phyloP scores from a whole-genome alignment of 495 filamentous ascomycete genomes.

The Talaromyces liani region DNA sequence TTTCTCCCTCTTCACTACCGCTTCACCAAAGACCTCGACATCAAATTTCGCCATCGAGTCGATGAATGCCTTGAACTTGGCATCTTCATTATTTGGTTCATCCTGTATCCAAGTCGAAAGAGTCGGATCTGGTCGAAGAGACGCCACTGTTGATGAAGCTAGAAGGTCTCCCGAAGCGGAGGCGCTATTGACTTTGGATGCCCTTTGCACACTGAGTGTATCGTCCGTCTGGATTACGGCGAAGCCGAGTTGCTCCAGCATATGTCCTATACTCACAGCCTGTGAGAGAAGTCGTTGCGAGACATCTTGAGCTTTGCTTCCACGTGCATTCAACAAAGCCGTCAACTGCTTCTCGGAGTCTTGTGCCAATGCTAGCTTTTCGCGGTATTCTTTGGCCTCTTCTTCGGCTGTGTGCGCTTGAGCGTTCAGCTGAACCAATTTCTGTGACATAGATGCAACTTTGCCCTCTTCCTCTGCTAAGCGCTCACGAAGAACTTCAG shows the following conservation, averaged over 20 bases:
- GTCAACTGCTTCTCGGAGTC: conserved; percentile 40
- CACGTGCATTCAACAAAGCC: conserved; percentile 53
- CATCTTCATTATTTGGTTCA: conserved; percentile 43
- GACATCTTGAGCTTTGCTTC: conserved; percentile 65
- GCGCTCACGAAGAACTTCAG: conserved; percentile 63
- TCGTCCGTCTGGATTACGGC: conserved; percentile 66
- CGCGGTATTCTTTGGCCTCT: conserved; percentile 53
- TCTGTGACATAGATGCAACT: conserved; percentile 50
- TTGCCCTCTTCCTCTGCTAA: conserved; percentile 63
- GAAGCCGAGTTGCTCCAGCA: conserved; percentile 83
- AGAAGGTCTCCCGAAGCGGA: conserved; percentile 53
- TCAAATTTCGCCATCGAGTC: conserved; percentile 66
- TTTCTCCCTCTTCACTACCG: conserved; percentile 76
- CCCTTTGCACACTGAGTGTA: conserved; percentile 67
- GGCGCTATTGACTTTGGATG: conserved; percentile 55
- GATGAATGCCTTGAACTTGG: conserved; percentile 65
- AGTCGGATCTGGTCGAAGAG: conserved; percentile 49
- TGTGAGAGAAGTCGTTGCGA: conserved; percentile 73
- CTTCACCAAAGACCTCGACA: conserved; percentile 71
- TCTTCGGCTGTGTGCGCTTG: conserved; percentile 60
- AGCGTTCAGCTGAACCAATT: conserved; percentile 58
- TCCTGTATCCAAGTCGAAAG: conserved; percentile 72
- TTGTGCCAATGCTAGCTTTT: conserved; percentile 45
- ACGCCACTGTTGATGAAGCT: conserved; percentile 49
- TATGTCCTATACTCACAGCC: conserved; percentile 63